phyloP scores from a whole-genome alignment of 1,139 yeast species.

The Suhomyces kunorum region DNA sequence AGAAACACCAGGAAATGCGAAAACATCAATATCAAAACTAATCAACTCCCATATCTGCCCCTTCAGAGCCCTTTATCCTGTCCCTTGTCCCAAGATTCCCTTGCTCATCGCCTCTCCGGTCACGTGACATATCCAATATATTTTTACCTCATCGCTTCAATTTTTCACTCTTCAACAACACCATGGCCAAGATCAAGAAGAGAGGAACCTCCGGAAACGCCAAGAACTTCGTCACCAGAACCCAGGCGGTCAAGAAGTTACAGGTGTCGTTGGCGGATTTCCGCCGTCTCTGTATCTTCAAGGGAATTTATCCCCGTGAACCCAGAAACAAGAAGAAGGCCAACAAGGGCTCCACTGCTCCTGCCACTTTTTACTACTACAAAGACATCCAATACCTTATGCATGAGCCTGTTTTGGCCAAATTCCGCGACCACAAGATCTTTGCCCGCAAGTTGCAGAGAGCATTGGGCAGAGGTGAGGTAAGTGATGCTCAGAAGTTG shows the following conservation, averaged over 20 bases:
- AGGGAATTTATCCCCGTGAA: slow-evolving; percentile 95
- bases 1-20: slow-evolving; percentile 14
- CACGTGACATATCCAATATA: slow-evolving; percentile 6
- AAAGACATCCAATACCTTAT: slow-evolving; percentile 92
- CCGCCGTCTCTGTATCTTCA: slow-evolving; percentile 95
- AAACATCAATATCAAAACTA: neutral
- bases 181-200: slow-evolving; percentile 58
- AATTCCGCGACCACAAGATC: slow-evolving; percentile 93
- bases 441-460: slow-evolving; percentile 88
- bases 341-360: slow-evolving; percentile 94
- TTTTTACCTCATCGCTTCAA: slow-evolving; percentile 16
- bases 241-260: slow-evolving; percentile 89
- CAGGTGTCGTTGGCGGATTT: slow-evolving; percentile 97
- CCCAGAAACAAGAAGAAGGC: slow-evolving; percentile 97
- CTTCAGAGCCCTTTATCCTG: neutral
- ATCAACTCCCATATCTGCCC: neutral
- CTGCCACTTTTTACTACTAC: slow-evolving; percentile 88
- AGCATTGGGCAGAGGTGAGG: slow-evolving; percentile 91
- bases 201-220: slow-evolving; percentile 89
- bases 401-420: slow-evolving; percentile 92
- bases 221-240: slow-evolving; percentile 87
- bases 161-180: slow-evolving; percentile 10
- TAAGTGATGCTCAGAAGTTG: slow-evolving; percentile 81
- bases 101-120: neutral
- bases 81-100: neutral